A percentile compares a stretch with the other conserved stretches of the same genome.
Conservation (phyloP, 2,329 filamentous ascomycete genomes). For the Exophiala sp. region DNA sequence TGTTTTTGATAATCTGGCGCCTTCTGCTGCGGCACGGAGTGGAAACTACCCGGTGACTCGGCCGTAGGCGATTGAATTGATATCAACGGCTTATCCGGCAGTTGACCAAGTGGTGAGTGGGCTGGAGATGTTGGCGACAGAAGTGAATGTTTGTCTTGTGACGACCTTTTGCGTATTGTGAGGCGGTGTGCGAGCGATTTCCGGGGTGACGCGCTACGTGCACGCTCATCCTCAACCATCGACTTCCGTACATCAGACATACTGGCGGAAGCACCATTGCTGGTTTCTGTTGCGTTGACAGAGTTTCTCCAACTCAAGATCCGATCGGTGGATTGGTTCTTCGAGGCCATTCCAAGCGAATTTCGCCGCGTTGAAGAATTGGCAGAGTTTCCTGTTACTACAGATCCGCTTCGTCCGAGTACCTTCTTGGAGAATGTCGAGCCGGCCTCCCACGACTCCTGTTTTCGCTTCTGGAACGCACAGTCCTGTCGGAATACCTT, state of each 20-base stretch:
- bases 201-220: constrained; percentile 23
- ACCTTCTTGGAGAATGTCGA: constrained; percentile 72
- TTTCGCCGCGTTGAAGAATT: constrained; percentile 39
- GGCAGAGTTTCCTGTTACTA: constrained; percentile 54
- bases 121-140: constrained; percentile 7
- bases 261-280: constrained; percentile 34
- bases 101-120: constrained; percentile 17
- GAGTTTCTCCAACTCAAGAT: constrained; percentile 86
- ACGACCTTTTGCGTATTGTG: constrained; percentile 13
- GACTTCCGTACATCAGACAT: constrained; percentile 15
- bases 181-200: constrained; percentile 20
- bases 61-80: constrained; percentile 61
- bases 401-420: constrained; percentile 53
- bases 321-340: constrained; percentile 61
- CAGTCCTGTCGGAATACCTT: constrained; percentile 97
- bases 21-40: constrained; percentile 75
- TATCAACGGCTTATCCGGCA: constrained; percentile 17
- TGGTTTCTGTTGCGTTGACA: constrained; percentile 53
- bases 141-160: constrained; percentile 8
- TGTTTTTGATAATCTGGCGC: constrained; percentile 11
- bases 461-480: constrained; percentile 72
- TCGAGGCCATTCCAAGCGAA: constrained; percentile 32
- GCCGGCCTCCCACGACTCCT: constrained; percentile 72
- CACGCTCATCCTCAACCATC: constrained; percentile 15
- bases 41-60: constrained; percentile 96